Conservation (phyloP, 805 yeast species). For the Starmera dryadoides region DNA sequence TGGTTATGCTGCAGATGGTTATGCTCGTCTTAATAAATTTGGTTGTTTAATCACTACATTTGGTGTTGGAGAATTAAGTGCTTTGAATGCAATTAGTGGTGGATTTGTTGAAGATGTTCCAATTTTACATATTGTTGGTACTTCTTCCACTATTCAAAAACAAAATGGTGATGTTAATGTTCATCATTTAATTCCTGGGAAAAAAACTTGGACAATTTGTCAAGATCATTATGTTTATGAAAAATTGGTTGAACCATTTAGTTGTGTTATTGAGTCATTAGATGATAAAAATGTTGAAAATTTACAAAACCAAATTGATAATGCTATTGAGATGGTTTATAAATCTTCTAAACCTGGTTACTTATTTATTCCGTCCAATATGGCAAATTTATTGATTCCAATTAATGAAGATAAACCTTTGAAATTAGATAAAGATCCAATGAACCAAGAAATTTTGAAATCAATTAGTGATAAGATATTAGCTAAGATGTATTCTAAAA, state of each 20-base stretch:
- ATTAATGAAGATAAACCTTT: conserved; percentile 23
- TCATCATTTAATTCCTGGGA: conserved; percentile 47
- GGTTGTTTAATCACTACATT: conserved; percentile 46
- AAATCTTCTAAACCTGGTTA: conserved; percentile 63
- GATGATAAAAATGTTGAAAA: conserved; percentile 34
- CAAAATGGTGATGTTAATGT: conserved; percentile 20
- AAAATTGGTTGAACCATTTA: conserved; percentile 44
- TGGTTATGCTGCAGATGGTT: conserved; percentile 89
- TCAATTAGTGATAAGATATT: conserved; percentile 36
- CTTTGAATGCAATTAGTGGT: conserved; percentile 78
- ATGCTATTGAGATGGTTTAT: conserved; percentile 41
- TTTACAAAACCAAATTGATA: conserved; percentile 54
- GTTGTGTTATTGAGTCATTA: conserved; percentile 48
- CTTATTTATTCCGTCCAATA: conserved; percentile 57
- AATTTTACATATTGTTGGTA: conserved; percentile 79
- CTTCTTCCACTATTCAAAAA: conserved; percentile 41
- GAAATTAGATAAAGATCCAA: conserved; percentile 17
- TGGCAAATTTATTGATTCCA: conserved; percentile 31
- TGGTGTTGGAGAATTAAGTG: conserved; percentile 89
- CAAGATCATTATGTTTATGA: conserved; percentile 57
- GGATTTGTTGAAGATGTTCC: conserved; percentile 81
- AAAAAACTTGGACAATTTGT: conserved; percentile 31
- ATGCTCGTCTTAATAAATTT: conserved; percentile 43
- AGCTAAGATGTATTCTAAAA: conserved; percentile 36
- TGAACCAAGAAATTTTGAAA: conserved; percentile 20